phyloP scores from a whole-genome alignment of 2,329 filamentous ascomycete species.

The Fusarium duplospermum region DNA sequence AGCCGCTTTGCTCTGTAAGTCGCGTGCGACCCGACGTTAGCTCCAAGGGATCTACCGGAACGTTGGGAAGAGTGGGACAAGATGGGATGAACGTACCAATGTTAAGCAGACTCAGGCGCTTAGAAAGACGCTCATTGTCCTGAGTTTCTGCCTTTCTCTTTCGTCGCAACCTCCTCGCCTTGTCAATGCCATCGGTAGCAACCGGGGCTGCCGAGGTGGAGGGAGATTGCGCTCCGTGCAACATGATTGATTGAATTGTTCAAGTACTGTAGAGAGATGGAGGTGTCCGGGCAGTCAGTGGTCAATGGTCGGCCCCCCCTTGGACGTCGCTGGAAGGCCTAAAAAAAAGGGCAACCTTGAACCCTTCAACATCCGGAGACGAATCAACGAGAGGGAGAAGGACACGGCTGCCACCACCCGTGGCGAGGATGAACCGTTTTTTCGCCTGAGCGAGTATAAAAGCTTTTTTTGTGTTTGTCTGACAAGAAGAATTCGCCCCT shows the following conservation, averaged over 20 bases:
- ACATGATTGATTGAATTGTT: conserved; percentile 45
- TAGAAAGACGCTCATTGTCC: conserved; percentile 80
- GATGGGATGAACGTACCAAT: conserved; percentile 68
- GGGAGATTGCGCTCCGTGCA: conserved; percentile 51
- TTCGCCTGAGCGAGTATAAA: conserved; percentile 18
- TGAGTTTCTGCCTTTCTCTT: conserved; percentile 72
- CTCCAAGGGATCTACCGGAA: neutral
- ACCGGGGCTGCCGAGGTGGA: conserved; percentile 34
- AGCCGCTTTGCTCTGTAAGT: conserved; percentile 67
- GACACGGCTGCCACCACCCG: conserved; percentile 30
- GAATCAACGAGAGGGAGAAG: conserved; percentile 26
- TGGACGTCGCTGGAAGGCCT: conserved; percentile 13
- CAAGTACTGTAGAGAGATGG: conserved; percentile 1
- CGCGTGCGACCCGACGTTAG: conserved; percentile 10
- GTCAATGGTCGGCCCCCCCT: neutral
- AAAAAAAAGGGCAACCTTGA: conserved; percentile 31
- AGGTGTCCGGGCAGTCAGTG: neutral
- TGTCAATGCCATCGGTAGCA: conserved; percentile 33
- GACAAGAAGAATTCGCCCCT: conserved; percentile 2
- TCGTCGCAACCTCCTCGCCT: conserved; percentile 45
- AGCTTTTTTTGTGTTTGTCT: conserved; percentile 4
- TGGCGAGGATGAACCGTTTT: conserved; percentile 23
- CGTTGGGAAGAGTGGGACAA: neutral
- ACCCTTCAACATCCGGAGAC: conserved; percentile 32
- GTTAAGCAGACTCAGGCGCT: conserved; percentile 84